Conservation (phyloP, 2,329 filamentous ascomycete species). For the Hirsutella minnesotensis region DNA sequence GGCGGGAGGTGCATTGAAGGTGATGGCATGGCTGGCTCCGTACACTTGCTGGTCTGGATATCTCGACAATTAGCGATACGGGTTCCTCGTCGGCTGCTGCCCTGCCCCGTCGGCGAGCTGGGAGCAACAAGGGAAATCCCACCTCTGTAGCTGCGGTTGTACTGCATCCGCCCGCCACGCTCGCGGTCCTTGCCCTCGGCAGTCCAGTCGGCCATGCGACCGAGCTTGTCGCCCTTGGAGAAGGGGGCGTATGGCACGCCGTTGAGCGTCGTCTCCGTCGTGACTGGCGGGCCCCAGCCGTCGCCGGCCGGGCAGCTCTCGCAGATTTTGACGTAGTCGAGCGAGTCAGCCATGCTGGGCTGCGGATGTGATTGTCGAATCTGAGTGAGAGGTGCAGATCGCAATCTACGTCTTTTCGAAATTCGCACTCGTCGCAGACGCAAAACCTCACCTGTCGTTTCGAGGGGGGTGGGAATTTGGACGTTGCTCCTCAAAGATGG, state of each 20-base stretch:
- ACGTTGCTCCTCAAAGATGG: constrained; percentile 3
- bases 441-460: constrained; percentile 6
- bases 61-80: neutral
- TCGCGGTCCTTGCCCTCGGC: constrained; percentile 77
- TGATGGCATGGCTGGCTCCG: constrained; percentile 72
- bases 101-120: too few species aligned
- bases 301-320: constrained; percentile 61
- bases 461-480: constrained; percentile 20
- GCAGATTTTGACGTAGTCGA: constrained; percentile 52
- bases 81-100: neutral
- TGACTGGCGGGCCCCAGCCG: constrained; percentile 77
- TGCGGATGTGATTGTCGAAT: neutral
- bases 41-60: constrained; percentile 85
- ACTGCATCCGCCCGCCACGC: constrained; percentile 71
- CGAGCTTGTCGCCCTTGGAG: constrained; percentile 96
- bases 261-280: constrained; percentile 77
- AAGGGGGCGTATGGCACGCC: constrained; percentile 96
- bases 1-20: constrained; percentile 82
- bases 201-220: constrained; percentile 99
- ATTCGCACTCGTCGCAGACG: constrained; percentile 7
- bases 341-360: constrained; percentile 38
- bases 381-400: neutral
- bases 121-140: neutral
- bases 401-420: neutral
- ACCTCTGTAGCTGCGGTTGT: constrained; percentile 92